A percentile compares a stretch with the other conserved stretches of the same genome.
These are phyloP conservation scores for Blastocystis sp. DNA, from an alignment of 352 stramenopile genomes.

Conservation along the genomic window DNA sequence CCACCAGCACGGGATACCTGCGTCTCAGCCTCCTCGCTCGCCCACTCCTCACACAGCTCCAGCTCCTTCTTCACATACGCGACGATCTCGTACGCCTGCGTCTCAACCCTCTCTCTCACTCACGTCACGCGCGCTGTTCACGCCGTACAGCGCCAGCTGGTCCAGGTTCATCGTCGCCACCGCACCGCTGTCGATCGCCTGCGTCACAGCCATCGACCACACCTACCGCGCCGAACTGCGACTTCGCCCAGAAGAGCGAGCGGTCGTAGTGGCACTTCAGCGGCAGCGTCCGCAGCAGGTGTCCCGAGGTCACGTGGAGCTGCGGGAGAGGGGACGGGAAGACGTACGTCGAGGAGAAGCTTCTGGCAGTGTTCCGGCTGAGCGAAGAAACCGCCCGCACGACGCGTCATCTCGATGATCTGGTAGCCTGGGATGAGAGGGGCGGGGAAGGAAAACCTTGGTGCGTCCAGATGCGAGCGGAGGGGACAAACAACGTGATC, in stretches of 20 bases:
- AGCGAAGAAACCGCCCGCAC: slow-evolving; percentile 26
- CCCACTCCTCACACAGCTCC: slow-evolving; percentile 11
- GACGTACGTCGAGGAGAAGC: slow-evolving; percentile 5
- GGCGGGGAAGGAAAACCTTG: neutral
- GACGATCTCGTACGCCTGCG: slow-evolving; percentile 13
- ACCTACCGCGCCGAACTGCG: slow-evolving; percentile 22
- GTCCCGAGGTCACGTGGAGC: slow-evolving; percentile 15
- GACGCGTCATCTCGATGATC: slow-evolving; percentile 35
- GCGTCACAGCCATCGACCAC: neutral
- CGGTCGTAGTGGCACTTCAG: neutral
- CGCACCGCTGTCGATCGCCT: slow-evolving; percentile 37
- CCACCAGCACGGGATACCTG: slow-evolving; percentile 34
- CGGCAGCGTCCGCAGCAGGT: slow-evolving; percentile 2
- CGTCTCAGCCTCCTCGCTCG: neutral
- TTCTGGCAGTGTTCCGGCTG: slow-evolving; percentile 42
- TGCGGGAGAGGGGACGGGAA: neutral
- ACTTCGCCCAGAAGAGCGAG: slow-evolving; percentile 49
- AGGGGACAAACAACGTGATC: slow-evolving; percentile 40
- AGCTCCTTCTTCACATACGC: slow-evolving; percentile 20
- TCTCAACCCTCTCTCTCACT: too few species aligned
- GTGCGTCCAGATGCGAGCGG: slow-evolving; percentile 18
- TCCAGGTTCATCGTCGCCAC: slow-evolving; percentile 1
- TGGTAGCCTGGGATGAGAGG: neutral
- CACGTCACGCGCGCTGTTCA: slow-evolving; percentile 49
- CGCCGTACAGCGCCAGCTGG: slow-evolving; percentile 28